phyloP scores from a whole-genome alignment of 345 rosid species.

The Gossypium bickii region DNA sequence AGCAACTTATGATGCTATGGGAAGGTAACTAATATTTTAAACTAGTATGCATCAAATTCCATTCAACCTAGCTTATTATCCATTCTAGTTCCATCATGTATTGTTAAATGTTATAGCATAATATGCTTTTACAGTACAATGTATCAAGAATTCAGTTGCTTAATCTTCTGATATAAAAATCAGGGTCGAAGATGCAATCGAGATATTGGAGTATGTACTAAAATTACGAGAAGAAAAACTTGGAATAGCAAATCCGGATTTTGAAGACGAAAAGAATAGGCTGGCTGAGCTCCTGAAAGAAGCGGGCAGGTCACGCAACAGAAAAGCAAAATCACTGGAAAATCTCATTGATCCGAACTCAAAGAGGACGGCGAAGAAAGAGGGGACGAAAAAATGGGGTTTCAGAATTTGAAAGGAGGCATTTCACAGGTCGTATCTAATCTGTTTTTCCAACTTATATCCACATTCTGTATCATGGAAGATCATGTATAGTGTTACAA shows the following conservation, averaged over 20 bases:
- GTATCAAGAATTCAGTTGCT: not conserved
- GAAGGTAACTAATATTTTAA: conserved; percentile 56
- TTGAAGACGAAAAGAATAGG: conserved; percentile 90
- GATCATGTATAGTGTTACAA: conserved; percentile 46
- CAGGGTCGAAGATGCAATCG: conserved; percentile 98
- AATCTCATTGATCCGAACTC: conserved; percentile 86
- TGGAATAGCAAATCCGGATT: conserved; percentile 96
- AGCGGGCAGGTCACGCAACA: conserved; percentile 83
- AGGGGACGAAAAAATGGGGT: conserved; percentile 83
- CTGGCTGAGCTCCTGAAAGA: conserved; percentile 93
- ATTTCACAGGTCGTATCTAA: conserved; percentile 16
- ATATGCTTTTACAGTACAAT: not conserved
- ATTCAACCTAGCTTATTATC: conserved; percentile 1
- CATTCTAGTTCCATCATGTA: not conserved
- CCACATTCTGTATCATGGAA: conserved; percentile 49
- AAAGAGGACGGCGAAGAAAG: conserved; percentile 68
- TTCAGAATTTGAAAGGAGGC: conserved; percentile 46
- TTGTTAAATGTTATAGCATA: not conserved
- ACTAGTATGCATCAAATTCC: not conserved
- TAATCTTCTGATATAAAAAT: conserved; percentile 2
- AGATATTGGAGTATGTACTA: conserved; percentile 82
- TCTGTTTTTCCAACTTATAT: conserved; percentile 12
- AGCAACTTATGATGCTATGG: conserved; percentile 99
- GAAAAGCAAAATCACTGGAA: conserved; percentile 87
- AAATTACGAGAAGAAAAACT: conserved; percentile 96